These are phyloP conservation scores for Sclerotinia spermophila DNA, from an alignment of 2,329 filamentous ascomycete genomes.

Conservation along the genomic window DNA sequence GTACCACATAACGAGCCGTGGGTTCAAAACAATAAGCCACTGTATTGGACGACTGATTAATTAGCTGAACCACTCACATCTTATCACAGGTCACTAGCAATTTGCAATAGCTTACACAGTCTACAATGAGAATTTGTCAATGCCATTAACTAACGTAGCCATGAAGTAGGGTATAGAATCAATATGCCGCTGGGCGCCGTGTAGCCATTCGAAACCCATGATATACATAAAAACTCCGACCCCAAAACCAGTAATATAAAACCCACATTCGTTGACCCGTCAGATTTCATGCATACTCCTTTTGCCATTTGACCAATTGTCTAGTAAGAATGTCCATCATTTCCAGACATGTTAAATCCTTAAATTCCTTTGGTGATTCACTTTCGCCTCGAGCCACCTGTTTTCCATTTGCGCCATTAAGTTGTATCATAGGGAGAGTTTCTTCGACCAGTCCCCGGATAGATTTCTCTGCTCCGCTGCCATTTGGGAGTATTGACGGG, in stretches of 20 bases:
- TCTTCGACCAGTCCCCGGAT: slow-evolving; percentile 36
- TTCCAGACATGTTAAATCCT: slow-evolving; percentile 55
- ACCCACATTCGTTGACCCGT: background rate
- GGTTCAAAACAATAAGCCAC: background rate
- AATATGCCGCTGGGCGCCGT: slow-evolving; percentile 17
- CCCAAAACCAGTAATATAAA: slow-evolving; percentile 6
- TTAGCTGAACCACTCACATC: background rate
- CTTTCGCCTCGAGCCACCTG: slow-evolving; percentile 34
- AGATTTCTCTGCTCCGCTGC: slow-evolving; percentile 39
- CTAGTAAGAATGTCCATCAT: slow-evolving; percentile 42
- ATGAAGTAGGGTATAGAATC: slow-evolving; percentile 19
- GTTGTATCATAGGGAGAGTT: slow-evolving; percentile 37
- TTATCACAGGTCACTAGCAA: background rate
- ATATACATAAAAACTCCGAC: slow-evolving; percentile 14
- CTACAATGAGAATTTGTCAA: background rate
- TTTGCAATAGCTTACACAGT: background rate
- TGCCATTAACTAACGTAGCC: slow-evolving; percentile 19
- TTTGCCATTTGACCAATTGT: slow-evolving; percentile 41
- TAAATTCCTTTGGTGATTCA: slow-evolving; percentile 56
- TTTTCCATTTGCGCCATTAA: slow-evolving; percentile 39
- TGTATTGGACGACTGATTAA: background rate
- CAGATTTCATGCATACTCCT: slow-evolving; percentile 33
- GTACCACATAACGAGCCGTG: background rate
- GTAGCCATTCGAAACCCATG: slow-evolving; percentile 18
- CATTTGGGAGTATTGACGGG: slow-evolving; percentile 40